Base-by-base conservation (phyloP, 371 early-diverging fungal species). In the Cladochytrium tenue region DNA sequence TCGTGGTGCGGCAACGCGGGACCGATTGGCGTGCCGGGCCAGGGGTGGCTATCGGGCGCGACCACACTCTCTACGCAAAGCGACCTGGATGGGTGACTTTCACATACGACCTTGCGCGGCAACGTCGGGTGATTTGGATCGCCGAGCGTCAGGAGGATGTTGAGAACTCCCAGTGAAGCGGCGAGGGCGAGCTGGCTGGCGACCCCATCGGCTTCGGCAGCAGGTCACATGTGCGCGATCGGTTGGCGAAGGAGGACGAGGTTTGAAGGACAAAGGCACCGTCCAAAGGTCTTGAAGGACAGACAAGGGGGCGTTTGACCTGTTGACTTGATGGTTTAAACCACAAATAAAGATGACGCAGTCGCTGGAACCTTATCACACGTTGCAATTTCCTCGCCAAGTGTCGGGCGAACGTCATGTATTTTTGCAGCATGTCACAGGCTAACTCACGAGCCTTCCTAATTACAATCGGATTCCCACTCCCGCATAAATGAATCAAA, bases 1-100 rank as follows among this genome's bases (percentile, higher is more conserved):
- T 97, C 67, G 88, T 97, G 66, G 87, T 95, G 55, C 88, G 95
- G 60, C 97, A 97, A 74, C 84, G 94, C 57, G 98, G 98, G 3
- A 94, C 93, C 36, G 78, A 88, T 65, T 94, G 94, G 80, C 92
- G 92, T 65, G 88, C 95, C 32, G 70, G 70, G 13, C 61, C 70
- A 3, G 81, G 89, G 82, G 90, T 95, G 53, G 93, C 91, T 15
- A 88, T 93, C 72, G 95, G 95, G 60, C 88, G 89, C 68, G 97
- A 95, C 78, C 94, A 93, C 77, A 97, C 97, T 17, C 74, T 96
- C 53, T 94, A 76, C 75, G 93, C 96, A 28, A 76, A 91, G 43
- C 82, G 84, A 51, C 82, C 87, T 0, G 97, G 97, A n/a, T 89
- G 87, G 66, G 95, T 97, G 32, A 87, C 86, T 63, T 90, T 94